Conservation (phyloP, 2,329 filamentous ascomycete genomes). For the Pseudogymnoascus sp. region DNA sequence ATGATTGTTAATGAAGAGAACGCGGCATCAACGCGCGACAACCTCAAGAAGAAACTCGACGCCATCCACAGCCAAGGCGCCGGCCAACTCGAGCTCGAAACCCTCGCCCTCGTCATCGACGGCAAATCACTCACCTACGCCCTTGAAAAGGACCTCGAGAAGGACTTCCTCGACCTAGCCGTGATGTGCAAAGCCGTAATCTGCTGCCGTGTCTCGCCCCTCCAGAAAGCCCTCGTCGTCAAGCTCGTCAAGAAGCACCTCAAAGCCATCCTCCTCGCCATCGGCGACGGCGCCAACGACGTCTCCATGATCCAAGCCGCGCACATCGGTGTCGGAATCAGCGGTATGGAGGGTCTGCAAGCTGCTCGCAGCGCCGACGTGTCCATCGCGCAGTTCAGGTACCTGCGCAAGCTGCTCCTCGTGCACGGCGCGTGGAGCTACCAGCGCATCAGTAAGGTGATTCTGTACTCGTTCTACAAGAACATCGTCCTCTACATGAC, state of each 20-base stretch:
- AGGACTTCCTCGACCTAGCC: conserved; percentile 84
- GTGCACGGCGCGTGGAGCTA: conserved; percentile 98
- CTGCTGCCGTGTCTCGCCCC: conserved; percentile 90
- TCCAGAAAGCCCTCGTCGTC: conserved; percentile 95
- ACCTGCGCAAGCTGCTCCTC: conserved; percentile 82
- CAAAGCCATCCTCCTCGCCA: conserved; percentile 85
- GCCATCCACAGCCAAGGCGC: conserved; percentile 79
- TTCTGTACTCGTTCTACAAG: conserved; percentile 98
- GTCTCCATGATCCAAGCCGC: conserved; percentile 99
- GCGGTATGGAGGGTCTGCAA: conserved; percentile 92
- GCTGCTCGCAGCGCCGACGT: conserved; percentile 94
- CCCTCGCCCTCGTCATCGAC: conserved; percentile 87
- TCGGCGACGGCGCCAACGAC: conserved; percentile 96
- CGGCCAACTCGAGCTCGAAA: conserved; percentile 70
- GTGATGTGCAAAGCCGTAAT: conserved; percentile 98
- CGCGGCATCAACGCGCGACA: conserved; percentile 71
- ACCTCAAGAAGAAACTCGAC: conserved; percentile 86
- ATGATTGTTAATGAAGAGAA: conserved; percentile 91
- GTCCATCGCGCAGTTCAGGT: conserved; percentile 91
- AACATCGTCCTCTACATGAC: conserved; percentile 99
- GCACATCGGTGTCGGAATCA: conserved; percentile 96
- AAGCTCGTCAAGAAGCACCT: conserved; percentile 92
- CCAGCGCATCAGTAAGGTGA: conserved; percentile 92
- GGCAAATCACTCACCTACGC: conserved; percentile 92
- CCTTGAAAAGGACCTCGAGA: conserved; percentile 88